These are phyloP conservation scores for Periconia sp. DNA, from an alignment of 2,329 filamentous ascomycete species.

Conservation along the genomic window DNA sequence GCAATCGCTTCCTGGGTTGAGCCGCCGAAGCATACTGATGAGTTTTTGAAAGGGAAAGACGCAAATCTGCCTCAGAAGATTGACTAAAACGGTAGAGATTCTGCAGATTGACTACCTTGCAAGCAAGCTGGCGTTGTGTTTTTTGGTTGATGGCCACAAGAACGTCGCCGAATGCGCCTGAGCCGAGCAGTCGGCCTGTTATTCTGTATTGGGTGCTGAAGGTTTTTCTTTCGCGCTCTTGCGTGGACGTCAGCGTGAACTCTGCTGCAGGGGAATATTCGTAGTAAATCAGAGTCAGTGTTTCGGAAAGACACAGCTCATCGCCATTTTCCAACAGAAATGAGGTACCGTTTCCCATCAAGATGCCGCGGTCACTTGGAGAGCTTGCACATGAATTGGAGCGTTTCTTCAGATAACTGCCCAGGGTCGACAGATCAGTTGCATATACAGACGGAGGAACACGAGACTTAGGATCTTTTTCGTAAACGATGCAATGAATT, in stretches of 20 bases:
- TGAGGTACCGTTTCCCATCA: slow-evolving; percentile 35
- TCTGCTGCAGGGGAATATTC: slow-evolving; percentile 9
- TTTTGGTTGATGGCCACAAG: slow-evolving; percentile 56
- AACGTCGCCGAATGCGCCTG: slow-evolving; percentile 57
- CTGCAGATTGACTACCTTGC: slow-evolving; percentile 64
- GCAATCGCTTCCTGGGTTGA: slow-evolving; percentile 20
- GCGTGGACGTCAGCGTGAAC: slow-evolving; percentile 18
- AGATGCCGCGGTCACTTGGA: slow-evolving; percentile 21
- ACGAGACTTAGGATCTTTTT: slow-evolving; percentile 32
- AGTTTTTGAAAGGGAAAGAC: slow-evolving; percentile 2
- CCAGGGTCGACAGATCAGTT: slow-evolving; percentile 49
- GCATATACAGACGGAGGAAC: slow-evolving; percentile 52
- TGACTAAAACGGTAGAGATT: slow-evolving; percentile 14
- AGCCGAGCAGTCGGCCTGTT: slow-evolving; percentile 54
- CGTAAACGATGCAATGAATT: slow-evolving; percentile 51
- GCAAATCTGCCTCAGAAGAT: slow-evolving; percentile 8
- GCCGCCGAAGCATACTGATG: slow-evolving; percentile 1
- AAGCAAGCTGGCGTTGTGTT: slow-evolving; percentile 64
- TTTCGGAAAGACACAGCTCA: slow-evolving; percentile 37
- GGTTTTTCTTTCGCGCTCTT: slow-evolving; percentile 41
- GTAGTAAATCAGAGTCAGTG: slow-evolving; percentile 31
- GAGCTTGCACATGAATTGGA: slow-evolving; percentile 22
- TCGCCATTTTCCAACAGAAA: slow-evolving; percentile 50
- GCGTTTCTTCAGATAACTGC: slow-evolving; percentile 40
- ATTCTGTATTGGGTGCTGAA: slow-evolving; percentile 55